phyloP scores from a whole-genome alignment of 768 basidiomycete species.

The Lentinula raphanica region DNA sequence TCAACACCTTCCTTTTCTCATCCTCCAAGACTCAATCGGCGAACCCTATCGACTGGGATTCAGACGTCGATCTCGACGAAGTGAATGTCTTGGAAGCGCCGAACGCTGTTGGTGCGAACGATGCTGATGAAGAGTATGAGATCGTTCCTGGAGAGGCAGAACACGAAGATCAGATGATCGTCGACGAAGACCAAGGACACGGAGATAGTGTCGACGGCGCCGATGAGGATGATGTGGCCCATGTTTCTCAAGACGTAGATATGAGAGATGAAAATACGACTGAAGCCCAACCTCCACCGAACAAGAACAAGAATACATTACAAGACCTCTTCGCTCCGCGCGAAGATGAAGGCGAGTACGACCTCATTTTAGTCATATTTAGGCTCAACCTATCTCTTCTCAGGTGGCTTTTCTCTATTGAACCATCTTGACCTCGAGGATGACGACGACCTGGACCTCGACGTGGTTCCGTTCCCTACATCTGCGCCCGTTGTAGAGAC shows the following conservation, averaged over 20 bases:
- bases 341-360: constrained; percentile 56
- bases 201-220: neutral
- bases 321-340: constrained; percentile 73
- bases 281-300: constrained; percentile 1
- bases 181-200: neutral
- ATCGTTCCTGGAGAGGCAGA: constrained; percentile 4
- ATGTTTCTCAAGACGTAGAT: neutral
- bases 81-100: neutral
- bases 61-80: constrained; percentile 7
- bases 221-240: neutral
- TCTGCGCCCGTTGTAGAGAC: constrained; percentile 13
- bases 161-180: neutral
- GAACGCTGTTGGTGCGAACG: neutral
- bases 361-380: neutral
- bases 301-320: constrained; percentile 36
- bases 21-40: neutral
- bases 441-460: constrained; percentile 44
- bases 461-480: constrained; percentile 10
- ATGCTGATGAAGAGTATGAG: constrained; percentile 9
- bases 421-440: constrained; percentile 70
- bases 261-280: neutral
- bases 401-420: constrained; percentile 71
- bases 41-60: constrained; percentile 4
- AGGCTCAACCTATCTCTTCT: neutral
- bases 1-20: constrained; percentile 46